phyloP scores from a whole-genome alignment of 1,284 basidiomycete species.

The Cystobasidium slooffiae region DNA sequence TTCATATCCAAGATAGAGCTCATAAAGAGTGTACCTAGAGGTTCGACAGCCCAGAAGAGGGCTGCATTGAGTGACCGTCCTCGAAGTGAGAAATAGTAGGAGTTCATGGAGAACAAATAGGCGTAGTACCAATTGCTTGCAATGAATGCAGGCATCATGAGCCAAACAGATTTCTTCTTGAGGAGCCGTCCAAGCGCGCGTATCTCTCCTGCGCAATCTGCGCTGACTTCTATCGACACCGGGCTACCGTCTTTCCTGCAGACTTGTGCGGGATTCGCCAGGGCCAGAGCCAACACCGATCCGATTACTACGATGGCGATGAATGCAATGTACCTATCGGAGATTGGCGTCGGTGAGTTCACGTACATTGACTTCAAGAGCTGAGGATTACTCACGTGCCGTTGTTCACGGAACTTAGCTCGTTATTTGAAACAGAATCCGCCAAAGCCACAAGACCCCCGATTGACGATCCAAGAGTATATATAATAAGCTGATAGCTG shows the following conservation, averaged over 20 bases:
- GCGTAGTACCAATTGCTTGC: constrained; percentile 16
- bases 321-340: constrained; percentile 10
- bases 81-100: constrained; percentile 11
- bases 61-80: constrained; percentile 4
- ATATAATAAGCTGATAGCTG: constrained; percentile 1
- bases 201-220: not conserved
- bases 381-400: constrained; percentile 6
- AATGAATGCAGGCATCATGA: constrained; percentile 10
- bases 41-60: constrained; percentile 12
- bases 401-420: not conserved
- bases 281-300: not conserved
- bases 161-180: not conserved
- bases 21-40: constrained; percentile 4
- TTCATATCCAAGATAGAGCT: constrained; percentile 1
- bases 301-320: not conserved
- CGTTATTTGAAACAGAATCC: not conserved
- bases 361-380: not conserved
- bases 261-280: not conserved
- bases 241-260: not conserved
- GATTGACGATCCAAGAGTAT: not conserved
- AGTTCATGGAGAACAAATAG: constrained; percentile 5
- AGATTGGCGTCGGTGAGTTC: not conserved
- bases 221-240: not conserved
- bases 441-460: constrained; percentile 4
- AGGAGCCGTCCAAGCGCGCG: not conserved